Base-by-base conservation (phyloP, 768 basidiomycete species). In the Leccinum rimulosum region DNA sequence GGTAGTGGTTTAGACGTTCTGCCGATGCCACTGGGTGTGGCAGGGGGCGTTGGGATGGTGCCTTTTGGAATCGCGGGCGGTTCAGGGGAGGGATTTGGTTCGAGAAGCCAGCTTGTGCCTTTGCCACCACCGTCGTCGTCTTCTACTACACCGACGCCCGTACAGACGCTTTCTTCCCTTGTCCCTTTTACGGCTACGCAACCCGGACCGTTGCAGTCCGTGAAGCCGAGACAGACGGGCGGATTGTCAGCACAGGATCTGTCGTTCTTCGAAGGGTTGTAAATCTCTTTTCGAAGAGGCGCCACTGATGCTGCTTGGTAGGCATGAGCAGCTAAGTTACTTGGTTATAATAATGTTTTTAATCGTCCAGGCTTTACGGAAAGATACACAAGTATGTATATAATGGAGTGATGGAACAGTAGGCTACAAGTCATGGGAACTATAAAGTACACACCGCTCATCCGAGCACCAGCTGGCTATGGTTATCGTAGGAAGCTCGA, bases 211-310 rank as follows among this genome's bases (percentile, higher is more conserved):
- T 57, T 60, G 19, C 63, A 64, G 27, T 25, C 60, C 14, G 35
- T 57, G 27, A 62, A 70, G 51, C 61, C 71, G 49, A 68, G 51
- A 55, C 64, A 63, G 67, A 73, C 66, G n/a, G 84, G 85, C 12
- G 88, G 87, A 4, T 71, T 93, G 52, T 89, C 87, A 4, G 91
- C 90, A 3, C 89, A 91, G 73, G 93, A 93, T 79, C 70, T 93
- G 54, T 91, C 87, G 17, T 94, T 95, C 72, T 95, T 94, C 69
- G 92, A 94, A 73, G 88, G 89, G 36, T 66, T 88, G 33, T 90
- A 70, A 71, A 38, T 47, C 3, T 45, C 4, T 45, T 45, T 43
- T 9, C 33, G 35, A 6, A 33, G 40, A 27, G 9, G 17, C 4
- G 22, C 31, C 9, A 0, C 35, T 48, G 22, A 11, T 15, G 14